These are phyloP conservation scores for Pseudozyma thailandica DNA, from an alignment of 1,284 basidiomycete genomes.

Conservation along the genomic window DNA sequence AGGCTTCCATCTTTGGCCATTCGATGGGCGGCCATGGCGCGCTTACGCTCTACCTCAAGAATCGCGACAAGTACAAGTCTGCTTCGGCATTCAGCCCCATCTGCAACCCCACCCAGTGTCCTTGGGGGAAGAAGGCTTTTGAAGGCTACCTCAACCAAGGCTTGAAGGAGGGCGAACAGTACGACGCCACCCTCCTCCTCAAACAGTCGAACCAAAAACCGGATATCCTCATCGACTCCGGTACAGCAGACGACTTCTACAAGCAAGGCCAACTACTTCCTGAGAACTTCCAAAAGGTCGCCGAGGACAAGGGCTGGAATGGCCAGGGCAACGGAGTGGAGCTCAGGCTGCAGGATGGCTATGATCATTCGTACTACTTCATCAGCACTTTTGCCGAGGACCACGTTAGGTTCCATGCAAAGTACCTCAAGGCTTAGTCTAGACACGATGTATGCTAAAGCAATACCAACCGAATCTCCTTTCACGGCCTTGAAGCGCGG, in stretches of 20 bases:
- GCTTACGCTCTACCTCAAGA: constrained; percentile 85
- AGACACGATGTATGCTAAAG: no score
- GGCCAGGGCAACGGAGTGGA: constrained; percentile 78
- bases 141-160: constrained; percentile 80
- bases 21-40: constrained; percentile 97
- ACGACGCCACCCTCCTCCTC: constrained; percentile 89
- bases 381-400: constrained; percentile 75
- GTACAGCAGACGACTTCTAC: constrained; percentile 86
- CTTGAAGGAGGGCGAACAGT: constrained; percentile 78
- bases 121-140: constrained; percentile 95
- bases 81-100: constrained; percentile 95
- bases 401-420: constrained; percentile 65
- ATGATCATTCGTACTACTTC: constrained; percentile 79
- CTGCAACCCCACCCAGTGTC: constrained; percentile 84
- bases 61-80: constrained; percentile 78
- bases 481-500: neutral
- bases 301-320: constrained; percentile 77
- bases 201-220: constrained; percentile 72
- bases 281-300: constrained; percentile 83
- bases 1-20: constrained; percentile 61
- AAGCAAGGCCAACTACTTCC: constrained; percentile 86
- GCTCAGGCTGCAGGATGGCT: constrained; percentile 84
- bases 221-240: constrained; percentile 68
- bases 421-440: constrained; percentile 47
- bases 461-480: neutral